phyloP scores from a whole-genome alignment of 73 alveolate genomes.

The Tetrahymena thermophila region DNA sequence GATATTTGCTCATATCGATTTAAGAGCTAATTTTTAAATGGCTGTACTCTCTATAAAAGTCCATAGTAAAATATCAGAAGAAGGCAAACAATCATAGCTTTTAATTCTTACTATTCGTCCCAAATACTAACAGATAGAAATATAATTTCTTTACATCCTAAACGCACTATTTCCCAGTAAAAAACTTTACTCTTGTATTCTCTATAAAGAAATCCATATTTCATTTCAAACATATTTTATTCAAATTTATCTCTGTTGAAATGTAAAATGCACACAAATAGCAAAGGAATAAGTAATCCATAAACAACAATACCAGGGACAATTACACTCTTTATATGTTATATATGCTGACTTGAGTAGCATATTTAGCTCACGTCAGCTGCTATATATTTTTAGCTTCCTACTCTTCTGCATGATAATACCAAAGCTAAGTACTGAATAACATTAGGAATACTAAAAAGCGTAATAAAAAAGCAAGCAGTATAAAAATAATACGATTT shows the following conservation, averaged over 20 bases:
- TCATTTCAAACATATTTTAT: background rate
- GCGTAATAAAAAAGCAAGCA: background rate
- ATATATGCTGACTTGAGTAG: background rate
- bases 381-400: background rate
- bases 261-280: background rate
- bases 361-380: background rate
- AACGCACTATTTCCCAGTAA: background rate
- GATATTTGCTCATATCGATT: background rate
- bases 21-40: background rate
- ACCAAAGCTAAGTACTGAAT: background rate
- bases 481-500: background rate
- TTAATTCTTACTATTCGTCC: background rate
- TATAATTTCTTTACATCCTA: background rate
- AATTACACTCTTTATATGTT: background rate
- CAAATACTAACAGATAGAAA: background rate
- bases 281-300: background rate
- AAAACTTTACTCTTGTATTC: background rate
- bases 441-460: background rate
- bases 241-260: background rate
- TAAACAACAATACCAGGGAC: background rate
- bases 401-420: background rate
- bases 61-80: background rate
- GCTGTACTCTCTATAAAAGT: background rate
- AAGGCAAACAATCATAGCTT: background rate
- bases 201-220: background rate